Evolutionary conservation across 2,329 filamentous ascomycete genomes (phyloP), one percentile per base, ranked within the genome.

Genomic region (Xylaria arbuscula): DNA sequence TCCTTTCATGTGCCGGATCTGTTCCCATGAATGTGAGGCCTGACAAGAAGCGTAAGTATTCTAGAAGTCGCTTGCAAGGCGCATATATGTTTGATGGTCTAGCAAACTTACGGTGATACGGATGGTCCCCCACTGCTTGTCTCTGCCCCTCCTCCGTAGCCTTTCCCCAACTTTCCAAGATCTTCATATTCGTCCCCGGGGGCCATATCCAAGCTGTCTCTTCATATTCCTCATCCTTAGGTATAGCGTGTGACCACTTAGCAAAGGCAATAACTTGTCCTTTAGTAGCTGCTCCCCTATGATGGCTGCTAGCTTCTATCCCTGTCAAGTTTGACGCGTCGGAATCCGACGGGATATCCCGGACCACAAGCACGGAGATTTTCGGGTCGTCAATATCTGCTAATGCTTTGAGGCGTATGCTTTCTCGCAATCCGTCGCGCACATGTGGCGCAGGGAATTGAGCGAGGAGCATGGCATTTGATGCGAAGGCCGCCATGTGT

Each of bases 131-230:
- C 5, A 76, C 32, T 22, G 66, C 48, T 10, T 50, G 56, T 13
- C 15, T 9, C 42, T 75, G 66, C 2, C 66, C 69, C 45, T 72
- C 67, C 15, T 72, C 73, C 1, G 72, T 38, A 15, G 59, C 66
- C 10, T 15, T 54, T 1, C 61, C 50, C 75, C 74, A 76, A 17
- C 56, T 68, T 7, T 67, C 56, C 1, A 77, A 22, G 0, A 71
- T 22, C 0, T 66, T 45, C 15, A 72, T 47, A 47, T 75, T 59
- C 6, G 75, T 76, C 13, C 74, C 74, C 10, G 40, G 40, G 1
- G 74, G 75, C 73, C 74, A 77, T 38, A 70, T 62, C 74, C 75
- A 76, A 11, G 69, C 62, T 17, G 72, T 40, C 45, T 77, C 75
- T 10, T 48, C 54, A 22, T 75, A 69, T 3, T 72, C 54, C 9